Conservation (phyloP, 441 rosid genomes). For the Erodium moschatum region DNA sequence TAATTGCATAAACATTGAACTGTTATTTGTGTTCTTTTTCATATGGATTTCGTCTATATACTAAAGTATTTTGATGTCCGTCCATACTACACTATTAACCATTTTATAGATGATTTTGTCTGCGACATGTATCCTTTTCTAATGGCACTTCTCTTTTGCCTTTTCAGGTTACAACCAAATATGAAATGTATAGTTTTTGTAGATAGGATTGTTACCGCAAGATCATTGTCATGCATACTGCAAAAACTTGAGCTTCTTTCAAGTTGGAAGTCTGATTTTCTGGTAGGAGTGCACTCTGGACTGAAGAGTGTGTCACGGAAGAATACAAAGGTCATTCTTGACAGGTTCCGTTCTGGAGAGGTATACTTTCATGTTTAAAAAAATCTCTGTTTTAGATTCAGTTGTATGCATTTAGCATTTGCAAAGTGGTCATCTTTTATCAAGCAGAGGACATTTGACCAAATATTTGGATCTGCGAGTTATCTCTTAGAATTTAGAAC, state of each 20-base stretch:
- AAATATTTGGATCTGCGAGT: neutral
- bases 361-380: slow-evolving; percentile 30
- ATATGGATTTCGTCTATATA: neutral
- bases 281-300: slow-evolving; percentile 84
- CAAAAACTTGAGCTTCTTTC: slow-evolving; percentile 51
- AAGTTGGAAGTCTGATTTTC: slow-evolving; percentile 85
- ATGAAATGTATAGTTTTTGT: slow-evolving; percentile 91
- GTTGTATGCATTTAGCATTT: neutral
- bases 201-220: slow-evolving; percentile 81
- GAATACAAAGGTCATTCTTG: slow-evolving; percentile 56
- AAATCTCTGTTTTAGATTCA: neutral
- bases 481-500: neutral
- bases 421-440: neutral
- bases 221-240: slow-evolving; percentile 61
- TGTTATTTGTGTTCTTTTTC: neutral
- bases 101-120: neutral
- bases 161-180: slow-evolving; percentile 66
- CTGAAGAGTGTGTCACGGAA: slow-evolving; percentile 69
- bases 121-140: slow-evolving; percentile 10
- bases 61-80: too few species aligned
- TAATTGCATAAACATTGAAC: neutral
- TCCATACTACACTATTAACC: neutral
- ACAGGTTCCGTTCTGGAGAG: slow-evolving; percentile 72
- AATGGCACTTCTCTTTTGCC: slow-evolving; percentile 16
- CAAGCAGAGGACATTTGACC: neutral